Evolutionary conservation across 31 red algal species (phyloP).

Genomic region (Porphyra umbilicalis): DNA sequence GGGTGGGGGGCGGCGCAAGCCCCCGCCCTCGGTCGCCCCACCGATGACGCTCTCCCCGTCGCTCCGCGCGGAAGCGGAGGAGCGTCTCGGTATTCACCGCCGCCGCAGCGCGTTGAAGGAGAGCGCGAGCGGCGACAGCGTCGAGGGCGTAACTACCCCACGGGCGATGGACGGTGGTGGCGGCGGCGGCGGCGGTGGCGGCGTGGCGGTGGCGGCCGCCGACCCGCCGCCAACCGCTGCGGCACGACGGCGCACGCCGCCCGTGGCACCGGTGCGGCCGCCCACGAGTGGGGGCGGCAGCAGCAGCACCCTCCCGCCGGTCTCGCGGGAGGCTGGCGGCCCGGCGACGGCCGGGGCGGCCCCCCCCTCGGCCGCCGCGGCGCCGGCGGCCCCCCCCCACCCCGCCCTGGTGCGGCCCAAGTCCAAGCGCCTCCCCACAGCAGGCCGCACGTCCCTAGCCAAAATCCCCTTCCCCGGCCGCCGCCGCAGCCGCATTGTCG

Average conservation of each 20-base stretch:
- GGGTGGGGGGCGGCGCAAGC: not conserved
- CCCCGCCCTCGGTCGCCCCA: not conserved
- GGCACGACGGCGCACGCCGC: not conserved
- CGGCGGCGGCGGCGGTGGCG: not conserved
- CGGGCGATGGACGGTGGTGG: not conserved
- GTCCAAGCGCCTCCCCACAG: not conserved
- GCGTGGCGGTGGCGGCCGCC: not conserved
- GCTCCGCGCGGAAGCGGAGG: too few relatives aligned
- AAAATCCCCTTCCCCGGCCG: not conserved
- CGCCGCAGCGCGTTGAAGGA: not conserved
- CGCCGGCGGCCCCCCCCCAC: too few relatives aligned
- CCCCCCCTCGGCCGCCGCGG: not conserved
- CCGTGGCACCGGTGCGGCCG: not conserved
- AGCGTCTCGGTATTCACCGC: too few relatives aligned
- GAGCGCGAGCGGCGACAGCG: not conserved
- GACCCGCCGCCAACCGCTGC: not conserved
- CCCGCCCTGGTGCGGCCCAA: not conserved
- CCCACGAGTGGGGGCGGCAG: not conserved
- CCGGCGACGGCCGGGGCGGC: not conserved
- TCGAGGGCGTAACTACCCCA: not conserved
- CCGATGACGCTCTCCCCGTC: not conserved
- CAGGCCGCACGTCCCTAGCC: not conserved
- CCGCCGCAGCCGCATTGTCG: not conserved
- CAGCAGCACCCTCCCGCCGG: not conserved
- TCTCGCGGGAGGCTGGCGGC: not conserved